phyloP scores from a whole-genome alignment of 2,329 filamentous ascomycete species.

The Scleromitrula shiraiana region DNA sequence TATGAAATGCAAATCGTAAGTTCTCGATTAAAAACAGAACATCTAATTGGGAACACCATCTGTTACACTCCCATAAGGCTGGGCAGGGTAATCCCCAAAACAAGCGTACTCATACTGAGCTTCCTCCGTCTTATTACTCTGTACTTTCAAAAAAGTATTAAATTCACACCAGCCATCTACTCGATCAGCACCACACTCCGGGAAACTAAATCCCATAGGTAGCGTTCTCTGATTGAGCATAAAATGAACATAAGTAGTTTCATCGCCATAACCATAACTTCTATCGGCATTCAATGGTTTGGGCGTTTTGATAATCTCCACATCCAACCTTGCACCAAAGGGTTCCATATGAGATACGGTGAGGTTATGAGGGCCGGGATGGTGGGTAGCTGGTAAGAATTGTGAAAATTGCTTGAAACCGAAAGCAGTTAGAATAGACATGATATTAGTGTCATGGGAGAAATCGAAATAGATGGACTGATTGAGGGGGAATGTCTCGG shows the following conservation, averaged over 20 bases:
- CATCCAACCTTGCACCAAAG: conserved; percentile 64
- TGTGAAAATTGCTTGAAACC: conserved; percentile 61
- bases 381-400: conserved; percentile 45
- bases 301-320: conserved; percentile 64
- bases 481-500: conserved; percentile 62
- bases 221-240: conserved; percentile 67
- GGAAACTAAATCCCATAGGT: conserved; percentile 58
- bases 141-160: conserved; percentile 55
- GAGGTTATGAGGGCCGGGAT: conserved; percentile 52
- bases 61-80: conserved; percentile 40
- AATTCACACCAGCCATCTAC: conserved; percentile 74
- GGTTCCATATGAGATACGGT: conserved; percentile 61
- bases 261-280: conserved; percentile 36
- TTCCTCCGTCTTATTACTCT: conserved; percentile 48
- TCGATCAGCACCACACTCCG: conserved; percentile 51
- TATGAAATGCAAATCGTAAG: too few relatives aligned
- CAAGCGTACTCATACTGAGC: conserved; percentile 60
- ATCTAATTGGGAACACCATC: conserved; percentile 37
- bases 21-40: background rate
- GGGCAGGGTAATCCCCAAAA: conserved; percentile 47
- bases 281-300: conserved; percentile 51
- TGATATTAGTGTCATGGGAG: conserved; percentile 68
- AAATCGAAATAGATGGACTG: conserved; percentile 73
- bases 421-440: conserved; percentile 62
- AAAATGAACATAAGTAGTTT: conserved; percentile 67